Conservation (phyloP, 2,329 filamentous ascomycete genomes). For the Pestalotiopsis sp. region DNA sequence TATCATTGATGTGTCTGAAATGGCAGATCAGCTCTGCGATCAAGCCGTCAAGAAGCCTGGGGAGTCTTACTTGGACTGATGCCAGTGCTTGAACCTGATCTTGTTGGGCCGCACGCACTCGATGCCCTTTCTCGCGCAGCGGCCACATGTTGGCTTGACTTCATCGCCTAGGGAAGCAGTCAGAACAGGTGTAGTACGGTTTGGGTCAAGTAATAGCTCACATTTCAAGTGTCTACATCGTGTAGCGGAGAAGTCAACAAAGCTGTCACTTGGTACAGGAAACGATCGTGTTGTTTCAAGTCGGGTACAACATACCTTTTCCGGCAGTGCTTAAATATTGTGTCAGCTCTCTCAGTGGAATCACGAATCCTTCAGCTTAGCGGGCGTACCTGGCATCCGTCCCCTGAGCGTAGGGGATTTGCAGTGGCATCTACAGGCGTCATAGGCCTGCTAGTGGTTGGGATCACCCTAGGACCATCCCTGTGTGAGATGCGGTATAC, state of each 20-base stretch:
- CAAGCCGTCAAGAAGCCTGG: neutral
- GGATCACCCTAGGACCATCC: neutral
- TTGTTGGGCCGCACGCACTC: neutral
- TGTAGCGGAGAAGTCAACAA: neutral
- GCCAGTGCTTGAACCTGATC: neutral
- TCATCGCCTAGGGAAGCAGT: neutral
- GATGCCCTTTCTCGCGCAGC: neutral
- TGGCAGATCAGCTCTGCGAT: neutral
- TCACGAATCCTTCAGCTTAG: neutral
- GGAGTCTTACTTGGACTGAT: neutral
- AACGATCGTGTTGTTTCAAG: too few species aligned
- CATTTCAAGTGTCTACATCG: neutral
- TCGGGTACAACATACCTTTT: neutral
- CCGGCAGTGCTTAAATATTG: neutral
- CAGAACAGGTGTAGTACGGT: too few species aligned
- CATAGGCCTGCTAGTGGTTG: neutral
- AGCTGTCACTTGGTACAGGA: neutral
- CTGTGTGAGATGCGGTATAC: neutral
- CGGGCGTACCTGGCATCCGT: neutral
- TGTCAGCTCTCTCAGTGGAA: neutral
- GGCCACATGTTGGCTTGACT: neutral
- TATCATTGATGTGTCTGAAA: neutral
- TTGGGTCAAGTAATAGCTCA: neutral
- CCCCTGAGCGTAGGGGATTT: neutral
- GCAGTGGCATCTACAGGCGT: neutral